Evolutionary conservation across 108 stramenopile genomes (phyloP).

Genomic region (Nitzschia putrida): DNA sequence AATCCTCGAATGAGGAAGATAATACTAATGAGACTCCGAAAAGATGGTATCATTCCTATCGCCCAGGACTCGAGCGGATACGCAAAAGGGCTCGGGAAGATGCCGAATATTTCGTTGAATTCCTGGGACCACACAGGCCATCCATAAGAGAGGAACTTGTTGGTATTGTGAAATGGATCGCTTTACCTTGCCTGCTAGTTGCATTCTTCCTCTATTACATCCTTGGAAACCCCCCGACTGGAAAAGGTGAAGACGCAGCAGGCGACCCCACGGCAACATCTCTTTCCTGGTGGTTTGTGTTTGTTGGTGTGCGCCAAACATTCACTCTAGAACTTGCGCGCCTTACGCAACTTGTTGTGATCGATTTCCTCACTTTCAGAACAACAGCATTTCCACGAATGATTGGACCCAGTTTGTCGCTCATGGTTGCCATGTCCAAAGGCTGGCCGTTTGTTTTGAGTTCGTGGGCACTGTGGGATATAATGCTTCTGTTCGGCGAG

Average conservation of each 20-base stretch:
- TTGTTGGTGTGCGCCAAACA: constrained; percentile 38
- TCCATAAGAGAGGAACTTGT: background rate
- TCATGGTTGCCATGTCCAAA: constrained; percentile 44
- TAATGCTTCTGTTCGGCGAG: constrained; percentile 33
- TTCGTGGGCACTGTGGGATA: constrained; percentile 46
- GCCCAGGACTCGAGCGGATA: background rate
- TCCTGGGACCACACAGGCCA: constrained; percentile 21
- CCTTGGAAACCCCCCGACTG: constrained; percentile 29
- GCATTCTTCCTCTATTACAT: constrained; percentile 24
- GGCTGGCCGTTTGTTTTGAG: constrained; percentile 53
- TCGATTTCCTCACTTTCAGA: constrained; percentile 42
- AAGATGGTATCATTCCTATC: background rate
- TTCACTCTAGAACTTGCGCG: constrained; percentile 30
- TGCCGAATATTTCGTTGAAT: constrained; percentile 13
- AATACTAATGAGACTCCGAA: background rate
- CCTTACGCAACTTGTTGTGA: constrained; percentile 31
- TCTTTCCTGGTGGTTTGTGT: constrained; percentile 38
- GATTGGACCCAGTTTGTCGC: constrained; percentile 28
- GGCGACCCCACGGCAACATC: background rate
- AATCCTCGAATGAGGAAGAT: background rate
- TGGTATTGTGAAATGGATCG: constrained; percentile 2
- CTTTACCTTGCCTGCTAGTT: constrained; percentile 22
- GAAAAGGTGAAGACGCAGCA: background rate
- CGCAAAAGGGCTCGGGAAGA: constrained; percentile 20
- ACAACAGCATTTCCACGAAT: constrained; percentile 23